Conservation (phyloP, 2,329 filamentous ascomycete species). For the Arthrobotrys pseudoclavata region DNA sequence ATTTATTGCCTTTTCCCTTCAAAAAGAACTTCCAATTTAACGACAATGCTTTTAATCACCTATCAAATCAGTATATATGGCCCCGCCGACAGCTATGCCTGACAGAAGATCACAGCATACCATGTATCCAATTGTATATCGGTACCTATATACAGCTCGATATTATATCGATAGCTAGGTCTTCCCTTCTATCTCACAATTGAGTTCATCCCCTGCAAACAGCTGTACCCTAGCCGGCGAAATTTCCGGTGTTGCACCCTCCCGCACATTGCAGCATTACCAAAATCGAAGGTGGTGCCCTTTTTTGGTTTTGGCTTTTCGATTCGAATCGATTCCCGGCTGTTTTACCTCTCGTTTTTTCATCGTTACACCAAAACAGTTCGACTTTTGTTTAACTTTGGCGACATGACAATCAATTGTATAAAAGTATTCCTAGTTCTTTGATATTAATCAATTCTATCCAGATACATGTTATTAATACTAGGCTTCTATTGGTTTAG, state of each 20-base stretch:
- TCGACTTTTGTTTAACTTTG: neutral
- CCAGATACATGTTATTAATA: no score
- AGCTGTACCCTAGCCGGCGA: conserved; percentile 30
- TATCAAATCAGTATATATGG: no score
- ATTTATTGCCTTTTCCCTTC: neutral
- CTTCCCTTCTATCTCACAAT: neutral
- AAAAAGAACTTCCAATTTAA: conserved; percentile 5
- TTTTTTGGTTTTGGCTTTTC: neutral
- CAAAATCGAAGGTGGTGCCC: conserved; percentile 40
- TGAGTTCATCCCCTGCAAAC: conserved; percentile 12
- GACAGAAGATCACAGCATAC: conserved; percentile 4
- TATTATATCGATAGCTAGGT: neutral
- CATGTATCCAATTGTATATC: no score
- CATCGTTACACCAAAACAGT: conserved; percentile 33
- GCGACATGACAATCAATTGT: no score
- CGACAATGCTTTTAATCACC: neutral
- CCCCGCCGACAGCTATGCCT: neutral
- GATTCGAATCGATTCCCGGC: neutral
- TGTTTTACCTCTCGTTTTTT: neutral
- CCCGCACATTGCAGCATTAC: conserved; percentile 34
- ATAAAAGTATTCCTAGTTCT: no score
- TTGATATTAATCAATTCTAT: no score
- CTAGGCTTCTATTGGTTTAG: no score
- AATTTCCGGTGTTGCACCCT: conserved; percentile 59
- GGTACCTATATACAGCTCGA: neutral